phyloP scores from a whole-genome alignment of 2,329 filamentous ascomycete species.

The Sporothrix globosa region DNA sequence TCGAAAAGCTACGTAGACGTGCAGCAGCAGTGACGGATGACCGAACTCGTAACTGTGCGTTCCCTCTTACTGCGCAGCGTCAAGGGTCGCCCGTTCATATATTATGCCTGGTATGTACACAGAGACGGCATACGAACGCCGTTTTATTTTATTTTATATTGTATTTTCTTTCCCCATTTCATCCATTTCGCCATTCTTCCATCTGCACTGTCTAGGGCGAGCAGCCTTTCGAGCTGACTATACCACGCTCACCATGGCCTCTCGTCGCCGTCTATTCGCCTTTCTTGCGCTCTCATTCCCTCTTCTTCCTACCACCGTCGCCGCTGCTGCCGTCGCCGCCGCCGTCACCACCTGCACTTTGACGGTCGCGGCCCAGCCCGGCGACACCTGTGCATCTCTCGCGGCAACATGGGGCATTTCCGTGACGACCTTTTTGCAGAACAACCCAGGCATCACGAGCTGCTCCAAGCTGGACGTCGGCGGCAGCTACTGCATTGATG shows the following conservation, averaged over 20 bases:
- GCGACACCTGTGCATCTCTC: slow-evolving; percentile 32
- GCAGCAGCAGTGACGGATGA: no score
- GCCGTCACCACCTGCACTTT: slow-evolving; percentile 12
- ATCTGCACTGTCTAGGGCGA: no score
- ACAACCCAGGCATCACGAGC: slow-evolving; percentile 32
- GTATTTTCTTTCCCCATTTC: no score
- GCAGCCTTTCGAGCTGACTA: no score
- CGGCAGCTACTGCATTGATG: slow-evolving; percentile 29
- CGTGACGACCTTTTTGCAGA: slow-evolving; percentile 30
- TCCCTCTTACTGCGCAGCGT: no score
- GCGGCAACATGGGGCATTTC: slow-evolving; percentile 31
- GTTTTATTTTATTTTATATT: no score
- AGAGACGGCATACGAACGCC: no score
- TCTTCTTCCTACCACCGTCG: not conserved
- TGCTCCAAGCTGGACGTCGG: slow-evolving; percentile 27
- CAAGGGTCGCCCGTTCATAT: no score
- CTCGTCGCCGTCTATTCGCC: not conserved
- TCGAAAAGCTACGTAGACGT: no score
- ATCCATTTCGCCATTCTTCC: no score
- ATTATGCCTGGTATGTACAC: no score
- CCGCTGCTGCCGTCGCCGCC: not conserved
- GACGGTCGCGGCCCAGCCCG: slow-evolving; percentile 29
- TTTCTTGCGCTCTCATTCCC: not conserved
- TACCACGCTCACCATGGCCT: not conserved
- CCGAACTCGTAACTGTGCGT: no score